A percentile compares a stretch with the other conserved stretches of the same genome.
Conservation (phyloP, 2,329 filamentous ascomycete species). For the Pseudomassariella vexata region DNA sequence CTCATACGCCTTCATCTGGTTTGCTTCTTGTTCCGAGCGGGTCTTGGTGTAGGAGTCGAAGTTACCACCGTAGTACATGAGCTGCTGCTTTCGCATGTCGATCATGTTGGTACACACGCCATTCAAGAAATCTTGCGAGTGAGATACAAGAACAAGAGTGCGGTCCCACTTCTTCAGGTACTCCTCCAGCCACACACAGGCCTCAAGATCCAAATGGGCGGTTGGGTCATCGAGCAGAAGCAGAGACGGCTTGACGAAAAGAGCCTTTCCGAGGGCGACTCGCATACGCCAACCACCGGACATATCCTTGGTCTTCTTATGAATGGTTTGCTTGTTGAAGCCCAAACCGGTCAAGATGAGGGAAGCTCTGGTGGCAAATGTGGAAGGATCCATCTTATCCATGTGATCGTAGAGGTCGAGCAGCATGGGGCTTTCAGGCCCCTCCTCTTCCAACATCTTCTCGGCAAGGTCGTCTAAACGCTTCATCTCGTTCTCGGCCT, state of each 20-base stretch:
- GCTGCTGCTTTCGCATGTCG: slow-evolving; percentile 85
- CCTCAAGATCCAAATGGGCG: slow-evolving; percentile 97
- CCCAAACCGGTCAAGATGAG: slow-evolving; percentile 97
- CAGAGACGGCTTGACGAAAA: slow-evolving; percentile 96
- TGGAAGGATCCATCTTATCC: slow-evolving; percentile 97
- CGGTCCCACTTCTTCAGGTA: slow-evolving; percentile 99
- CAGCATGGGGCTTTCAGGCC: slow-evolving; percentile 82
- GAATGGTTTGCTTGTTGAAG: slow-evolving; percentile 96
- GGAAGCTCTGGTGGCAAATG: slow-evolving; percentile 91
- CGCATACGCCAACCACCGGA: slow-evolving; percentile 99
- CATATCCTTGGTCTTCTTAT: slow-evolving; percentile 99
- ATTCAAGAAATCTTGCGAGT: slow-evolving; percentile 98
- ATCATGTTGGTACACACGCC: slow-evolving; percentile 98
- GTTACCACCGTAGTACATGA: slow-evolving; percentile 99
- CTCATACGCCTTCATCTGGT: slow-evolving; percentile 98
- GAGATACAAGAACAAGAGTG: slow-evolving; percentile 91
- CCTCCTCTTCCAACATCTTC: slow-evolving; percentile 83
- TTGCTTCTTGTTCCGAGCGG: slow-evolving; percentile 85
- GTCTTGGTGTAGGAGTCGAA: slow-evolving; percentile 99
- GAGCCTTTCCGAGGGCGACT: slow-evolving; percentile 92
- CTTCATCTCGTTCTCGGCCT: slow-evolving; percentile 84
- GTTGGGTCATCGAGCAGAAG: slow-evolving; percentile 97
- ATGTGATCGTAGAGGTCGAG: slow-evolving; percentile 99
- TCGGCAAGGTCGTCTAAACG: slow-evolving; percentile 85
- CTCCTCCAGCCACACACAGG: slow-evolving; percentile 99